Conservation (phyloP, 208 protist species). For the Leptomonas seymouri region DNA sequence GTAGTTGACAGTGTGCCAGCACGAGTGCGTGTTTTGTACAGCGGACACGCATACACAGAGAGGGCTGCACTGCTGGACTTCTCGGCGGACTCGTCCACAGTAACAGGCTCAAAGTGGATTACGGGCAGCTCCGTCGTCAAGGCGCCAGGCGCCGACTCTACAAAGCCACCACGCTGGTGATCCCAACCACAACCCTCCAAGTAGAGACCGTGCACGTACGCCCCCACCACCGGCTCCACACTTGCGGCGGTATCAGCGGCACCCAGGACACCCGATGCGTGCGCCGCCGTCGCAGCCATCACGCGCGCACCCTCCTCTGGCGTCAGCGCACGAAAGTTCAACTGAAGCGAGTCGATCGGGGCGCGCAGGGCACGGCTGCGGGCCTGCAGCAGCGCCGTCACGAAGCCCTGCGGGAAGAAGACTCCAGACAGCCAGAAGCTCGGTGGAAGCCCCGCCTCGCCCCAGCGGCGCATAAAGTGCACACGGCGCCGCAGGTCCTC, state of each 20-base stretch:
- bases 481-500: conserved; percentile 91
- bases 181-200: conserved; percentile 91
- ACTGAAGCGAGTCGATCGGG: conserved; percentile 88
- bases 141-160: conserved; percentile 81
- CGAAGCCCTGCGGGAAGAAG: conserved; percentile 97
- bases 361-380: conserved; percentile 83
- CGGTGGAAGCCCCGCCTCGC: conserved; percentile 80
- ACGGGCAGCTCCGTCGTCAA: conserved; percentile 84
- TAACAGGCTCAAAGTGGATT: conserved; percentile 88
- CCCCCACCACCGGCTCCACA: conserved; percentile 64
- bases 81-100: conserved; percentile 27
- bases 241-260: conserved; percentile 31
- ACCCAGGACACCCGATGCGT: conserved; percentile 11
- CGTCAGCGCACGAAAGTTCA: conserved; percentile 60
- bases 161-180: conserved; percentile 43
- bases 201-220: conserved; percentile 93
- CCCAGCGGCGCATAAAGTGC: conserved; percentile 92
- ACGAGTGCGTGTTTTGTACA: conserved; percentile 93
- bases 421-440: conserved; percentile 97
- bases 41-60: conserved; percentile 81
- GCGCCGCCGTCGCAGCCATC: conserved; percentile 26
- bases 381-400: conserved; percentile 90
- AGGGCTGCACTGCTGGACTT: neutral
- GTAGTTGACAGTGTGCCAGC: conserved; percentile 91
- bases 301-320: conserved; percentile 31